These are phyloP conservation scores for Penicillium sp. DNA, from an alignment of 2,329 filamentous ascomycete genomes.

Conservation along the genomic window DNA sequence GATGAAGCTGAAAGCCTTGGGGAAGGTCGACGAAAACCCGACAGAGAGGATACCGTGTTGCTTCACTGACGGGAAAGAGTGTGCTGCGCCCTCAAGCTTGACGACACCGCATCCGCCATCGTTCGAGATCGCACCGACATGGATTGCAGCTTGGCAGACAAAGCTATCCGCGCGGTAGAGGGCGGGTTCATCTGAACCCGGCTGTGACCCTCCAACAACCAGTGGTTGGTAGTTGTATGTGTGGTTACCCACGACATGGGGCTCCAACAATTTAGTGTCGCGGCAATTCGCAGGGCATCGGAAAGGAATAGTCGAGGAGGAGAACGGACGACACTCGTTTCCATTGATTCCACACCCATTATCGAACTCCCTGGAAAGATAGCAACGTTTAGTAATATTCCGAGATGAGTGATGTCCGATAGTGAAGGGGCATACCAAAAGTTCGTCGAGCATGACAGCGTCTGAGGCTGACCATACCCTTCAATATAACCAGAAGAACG, in stretches of 20 bases:
- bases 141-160: conserved; percentile 79
- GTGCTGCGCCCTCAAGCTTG: conserved; percentile 64
- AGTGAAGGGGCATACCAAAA: conserved; percentile 40
- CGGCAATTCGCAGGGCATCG: conserved; percentile 55
- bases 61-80: conserved; percentile 60
- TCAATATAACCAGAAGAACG: conserved; percentile 47
- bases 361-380: conserved; percentile 35
- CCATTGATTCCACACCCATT: conserved; percentile 54
- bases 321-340: conserved; percentile 54
- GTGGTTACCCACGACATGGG: conserved; percentile 51
- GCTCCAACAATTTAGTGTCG: conserved; percentile 47
- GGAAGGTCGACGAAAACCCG: conserved; percentile 83
- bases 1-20: conserved; percentile 77
- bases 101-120: conserved; percentile 79
- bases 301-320: conserved; percentile 51
- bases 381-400: conserved; percentile 4
- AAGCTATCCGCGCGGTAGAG: conserved; percentile 87
- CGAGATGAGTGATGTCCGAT: background rate
- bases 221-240: conserved; percentile 51
- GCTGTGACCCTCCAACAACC: conserved; percentile 50
- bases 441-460: conserved; percentile 46
- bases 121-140: conserved; percentile 72
- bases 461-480: conserved; percentile 46
- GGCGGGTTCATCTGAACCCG: conserved; percentile 42
- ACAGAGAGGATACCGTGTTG: conserved; percentile 73